Evolutionary conservation across 257 asterid species (phyloP).

Genomic region (Gentiana straminea): DNA sequence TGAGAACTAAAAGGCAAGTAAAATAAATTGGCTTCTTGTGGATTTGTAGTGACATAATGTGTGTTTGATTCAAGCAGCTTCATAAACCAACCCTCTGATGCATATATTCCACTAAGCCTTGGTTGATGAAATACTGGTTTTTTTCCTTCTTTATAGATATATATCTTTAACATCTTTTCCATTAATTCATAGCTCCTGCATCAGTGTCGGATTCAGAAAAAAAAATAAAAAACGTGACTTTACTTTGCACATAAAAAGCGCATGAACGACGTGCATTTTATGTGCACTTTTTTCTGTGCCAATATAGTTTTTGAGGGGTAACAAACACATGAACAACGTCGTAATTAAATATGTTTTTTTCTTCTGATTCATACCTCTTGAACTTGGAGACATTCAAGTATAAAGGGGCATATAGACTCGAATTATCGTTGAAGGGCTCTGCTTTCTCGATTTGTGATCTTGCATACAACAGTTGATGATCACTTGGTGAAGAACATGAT

Average conservation of each 20-base stretch:
- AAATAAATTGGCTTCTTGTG: slow-evolving; percentile 53
- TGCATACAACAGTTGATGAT: slow-evolving; percentile 36
- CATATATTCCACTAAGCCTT: slow-evolving; percentile 57
- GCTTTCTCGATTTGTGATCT: slow-evolving; percentile 34
- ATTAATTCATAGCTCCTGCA: slow-evolving; percentile 71
- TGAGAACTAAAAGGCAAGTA: slow-evolving; percentile 70
- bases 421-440: slow-evolving; percentile 11
- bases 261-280: too few relatives aligned
- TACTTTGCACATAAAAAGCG: too few relatives aligned
- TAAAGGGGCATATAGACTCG: slow-evolving; percentile 41
- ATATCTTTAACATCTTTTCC: slow-evolving; percentile 57
- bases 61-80: slow-evolving; percentile 49
- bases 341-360: too few relatives aligned
- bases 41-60: slow-evolving; percentile 36
- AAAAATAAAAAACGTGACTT: too few relatives aligned
- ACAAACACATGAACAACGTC: too few relatives aligned
- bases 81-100: slow-evolving; percentile 89
- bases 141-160: slow-evolving; percentile 55
- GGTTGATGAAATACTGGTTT: slow-evolving; percentile 60
- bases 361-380: slow-evolving; percentile 24
- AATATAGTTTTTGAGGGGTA: too few relatives aligned
- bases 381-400: slow-evolving; percentile 48
- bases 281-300: too few relatives aligned
- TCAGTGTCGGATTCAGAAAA: not conserved
- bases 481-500: slow-evolving; percentile 47